These are phyloP conservation scores for Aspergillus fumigatus DNA, from an alignment of 2,329 filamentous ascomycete genomes.

Conservation along the genomic window DNA sequence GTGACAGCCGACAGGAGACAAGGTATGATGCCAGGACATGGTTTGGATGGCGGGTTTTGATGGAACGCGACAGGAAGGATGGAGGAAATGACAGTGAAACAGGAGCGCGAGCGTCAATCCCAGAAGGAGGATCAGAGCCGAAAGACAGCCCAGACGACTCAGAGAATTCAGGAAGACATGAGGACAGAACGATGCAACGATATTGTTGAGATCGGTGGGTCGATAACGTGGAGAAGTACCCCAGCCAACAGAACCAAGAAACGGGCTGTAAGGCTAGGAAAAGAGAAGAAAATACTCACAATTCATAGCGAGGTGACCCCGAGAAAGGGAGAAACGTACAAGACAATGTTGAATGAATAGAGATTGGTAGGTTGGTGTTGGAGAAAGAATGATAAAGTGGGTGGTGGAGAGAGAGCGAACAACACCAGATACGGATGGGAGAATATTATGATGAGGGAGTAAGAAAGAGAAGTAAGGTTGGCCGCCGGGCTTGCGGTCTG, in stretches of 20 bases:
- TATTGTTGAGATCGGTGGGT: constrained; percentile 33
- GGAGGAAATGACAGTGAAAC: constrained; percentile 17
- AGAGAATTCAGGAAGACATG: constrained; percentile 12
- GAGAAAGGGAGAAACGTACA: constrained; percentile 27
- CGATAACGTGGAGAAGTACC: constrained; percentile 38
- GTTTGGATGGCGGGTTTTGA: constrained; percentile 36
- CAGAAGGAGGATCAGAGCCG: constrained; percentile 19
- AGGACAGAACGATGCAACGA: constrained; percentile 14
- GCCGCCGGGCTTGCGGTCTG: constrained; percentile 13
- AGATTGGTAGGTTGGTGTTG: constrained; percentile 14
- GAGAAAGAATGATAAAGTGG: constrained; percentile 11
- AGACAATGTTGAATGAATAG: constrained; percentile 9
- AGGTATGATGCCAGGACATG: constrained; percentile 32
- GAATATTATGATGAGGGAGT: constrained; percentile 30
- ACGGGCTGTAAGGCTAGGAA: constrained; percentile 24
- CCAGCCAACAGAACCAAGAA: constrained; percentile 30
- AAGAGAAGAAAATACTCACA: constrained; percentile 48
- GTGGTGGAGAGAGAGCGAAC: constrained; percentile 31
- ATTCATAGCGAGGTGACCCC: constrained; percentile 55
- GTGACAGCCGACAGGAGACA: constrained; percentile 23
- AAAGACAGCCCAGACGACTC: constrained; percentile 12
- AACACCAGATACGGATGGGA: constrained; percentile 20
- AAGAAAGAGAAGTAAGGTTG: constrained; percentile 33
- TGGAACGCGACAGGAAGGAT: constrained; percentile 29
- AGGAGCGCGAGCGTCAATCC: constrained; percentile 14